These are phyloP conservation scores for Penicillium samsonianum DNA, from an alignment of 495 filamentous ascomycete species.

Conservation along the genomic window DNA sequence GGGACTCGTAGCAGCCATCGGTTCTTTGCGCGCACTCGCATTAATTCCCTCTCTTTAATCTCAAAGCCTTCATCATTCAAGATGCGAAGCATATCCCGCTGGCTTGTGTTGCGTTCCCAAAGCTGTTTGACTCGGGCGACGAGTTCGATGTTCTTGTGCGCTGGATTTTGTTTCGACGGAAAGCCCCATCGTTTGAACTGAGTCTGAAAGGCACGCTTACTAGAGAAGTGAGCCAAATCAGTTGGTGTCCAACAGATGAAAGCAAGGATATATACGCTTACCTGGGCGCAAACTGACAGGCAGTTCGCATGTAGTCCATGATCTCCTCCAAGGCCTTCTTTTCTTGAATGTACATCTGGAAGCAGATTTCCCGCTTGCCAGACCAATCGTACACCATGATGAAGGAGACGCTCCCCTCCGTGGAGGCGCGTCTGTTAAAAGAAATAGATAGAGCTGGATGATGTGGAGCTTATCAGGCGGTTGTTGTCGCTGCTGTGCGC, in stretches of 20 bases:
- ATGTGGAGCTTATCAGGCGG: slow-evolving; percentile 34
- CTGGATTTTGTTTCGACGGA: slow-evolving; percentile 68
- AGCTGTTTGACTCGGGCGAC: slow-evolving; percentile 70
- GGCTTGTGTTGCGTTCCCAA: slow-evolving; percentile 70
- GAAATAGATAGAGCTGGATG: slow-evolving; percentile 15
- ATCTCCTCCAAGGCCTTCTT: slow-evolving; percentile 68
- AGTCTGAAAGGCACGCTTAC: slow-evolving; percentile 71
- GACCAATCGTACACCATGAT: slow-evolving; percentile 78
- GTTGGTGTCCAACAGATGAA: not conserved
- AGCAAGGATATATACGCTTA: slow-evolving; percentile 32
- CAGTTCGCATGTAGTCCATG: slow-evolving; percentile 60
- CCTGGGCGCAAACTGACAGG: slow-evolving; percentile 67
- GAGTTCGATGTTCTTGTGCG: slow-evolving; percentile 64
- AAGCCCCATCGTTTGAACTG: slow-evolving; percentile 80
- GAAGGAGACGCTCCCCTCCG: slow-evolving; percentile 29
- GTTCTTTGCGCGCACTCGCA: slow-evolving; percentile 64
- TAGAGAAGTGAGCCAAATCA: slow-evolving; percentile 29
- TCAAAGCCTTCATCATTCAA: slow-evolving; percentile 70
- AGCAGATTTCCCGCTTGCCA: slow-evolving; percentile 65
- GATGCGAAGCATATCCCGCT: slow-evolving; percentile 70
- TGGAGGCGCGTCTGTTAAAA: slow-evolving; percentile 35
- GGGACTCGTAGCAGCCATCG: slow-evolving; percentile 63
- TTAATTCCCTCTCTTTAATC: slow-evolving; percentile 68
- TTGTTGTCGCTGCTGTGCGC: slow-evolving; percentile 45
- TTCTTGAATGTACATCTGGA: slow-evolving; percentile 72